phyloP scores from a whole-genome alignment of 2,329 filamentous ascomycete genomes.

The Pseudogymnoascus sp. region DNA sequence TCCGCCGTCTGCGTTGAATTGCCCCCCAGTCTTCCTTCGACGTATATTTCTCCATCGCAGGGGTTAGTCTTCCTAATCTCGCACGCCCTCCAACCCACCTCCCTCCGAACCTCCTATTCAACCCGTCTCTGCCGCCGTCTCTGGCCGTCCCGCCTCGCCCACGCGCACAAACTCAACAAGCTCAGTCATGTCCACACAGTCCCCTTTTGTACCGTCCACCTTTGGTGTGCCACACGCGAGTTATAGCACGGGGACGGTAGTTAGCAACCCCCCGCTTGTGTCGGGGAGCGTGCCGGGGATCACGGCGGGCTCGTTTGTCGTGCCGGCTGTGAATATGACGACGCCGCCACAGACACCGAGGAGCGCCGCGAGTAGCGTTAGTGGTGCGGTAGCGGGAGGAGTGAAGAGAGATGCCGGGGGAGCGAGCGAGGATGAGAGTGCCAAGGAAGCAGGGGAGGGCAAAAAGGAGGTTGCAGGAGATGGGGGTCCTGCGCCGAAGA shows the following conservation, averaged over 20 bases:
- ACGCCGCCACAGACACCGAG: slow-evolving; percentile 87
- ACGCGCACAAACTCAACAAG: slow-evolving; percentile 79
- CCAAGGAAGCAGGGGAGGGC: slow-evolving; percentile 39
- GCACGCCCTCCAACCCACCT: slow-evolving; percentile 49
- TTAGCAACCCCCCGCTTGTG: slow-evolving; percentile 72
- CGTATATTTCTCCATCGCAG: slow-evolving; percentile 43
- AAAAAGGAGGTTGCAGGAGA: slow-evolving; percentile 24
- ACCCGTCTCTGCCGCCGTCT: slow-evolving; percentile 48
- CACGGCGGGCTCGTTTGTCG: slow-evolving; percentile 38
- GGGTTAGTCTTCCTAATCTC: no score
- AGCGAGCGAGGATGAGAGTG: slow-evolving; percentile 43
- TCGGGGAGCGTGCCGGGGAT: slow-evolving; percentile 70
- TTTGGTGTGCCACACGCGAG: slow-evolving; percentile 30
- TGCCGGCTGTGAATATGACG: slow-evolving; percentile 62
- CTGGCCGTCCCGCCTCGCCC: slow-evolving; percentile 61
- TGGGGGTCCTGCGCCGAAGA: slow-evolving; percentile 38
- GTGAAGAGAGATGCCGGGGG: slow-evolving; percentile 45
- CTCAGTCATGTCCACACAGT: slow-evolving; percentile 60
- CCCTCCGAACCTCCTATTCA: slow-evolving; percentile 51
- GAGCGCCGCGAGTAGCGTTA: slow-evolving; percentile 49
- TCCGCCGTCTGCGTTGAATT: slow-evolving; percentile 44
- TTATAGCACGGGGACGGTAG: slow-evolving; percentile 39
- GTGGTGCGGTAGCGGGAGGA: slow-evolving; percentile 35
- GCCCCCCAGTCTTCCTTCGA: slow-evolving; percentile 50
- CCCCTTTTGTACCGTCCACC: slow-evolving; percentile 27